Evolutionary conservation across 129 eudicot species (phyloP), one percentile per base, ranked within the genome.

Genomic region (Saussurea involucrata): DNA sequence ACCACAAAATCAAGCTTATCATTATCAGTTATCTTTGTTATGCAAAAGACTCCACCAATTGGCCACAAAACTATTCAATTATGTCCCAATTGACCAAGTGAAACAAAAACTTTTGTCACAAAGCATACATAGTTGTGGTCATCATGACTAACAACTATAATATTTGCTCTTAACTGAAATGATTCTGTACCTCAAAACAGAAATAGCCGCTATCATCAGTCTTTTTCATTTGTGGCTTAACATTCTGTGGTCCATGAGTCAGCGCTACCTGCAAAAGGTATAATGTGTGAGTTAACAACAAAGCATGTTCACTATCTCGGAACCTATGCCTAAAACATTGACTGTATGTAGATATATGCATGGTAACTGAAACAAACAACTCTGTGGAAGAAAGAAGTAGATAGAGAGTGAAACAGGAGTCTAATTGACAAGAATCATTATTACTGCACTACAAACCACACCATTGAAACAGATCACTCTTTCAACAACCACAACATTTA

Each of bases 231-330:
- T 92, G 97, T 20, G 99, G 97, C 83, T 89, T 95, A 69, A 92
- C 99, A 88, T 89, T 95, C 78, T 89, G 87, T 8, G 99, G 99
- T 80, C 99, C 99, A 92, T 95, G 99, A 77, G 99, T 95, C 81
- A 95, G 83, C 69, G 99, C 96, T 34, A 95, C 99, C 99, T 95
- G 85, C 55, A 69, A 69, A 63, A 74, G 37, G 58, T 28, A 68
- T 33, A 58, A 68, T n/a, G 74, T 5, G 53, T 24, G 44, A 73
- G 42, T 73, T 49, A 49, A 10, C 24, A 32, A 60, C 37, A 72
- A 72, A 73, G 3, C 63, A 60, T 27, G 64, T 8, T 70, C 65
- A 70, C 64, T 24, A 55, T 58, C 37, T 53, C 27, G 55, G 17
- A 46, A 28, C 34, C 74, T 8, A 4, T 33, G 4, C 18, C 28